Percentiles rank a stretch among this genome's conserved stretches.
These are phyloP conservation scores for Penicillium occitanis DNA, from an alignment of 2,329 filamentous ascomycete species.

Conservation along the genomic window DNA sequence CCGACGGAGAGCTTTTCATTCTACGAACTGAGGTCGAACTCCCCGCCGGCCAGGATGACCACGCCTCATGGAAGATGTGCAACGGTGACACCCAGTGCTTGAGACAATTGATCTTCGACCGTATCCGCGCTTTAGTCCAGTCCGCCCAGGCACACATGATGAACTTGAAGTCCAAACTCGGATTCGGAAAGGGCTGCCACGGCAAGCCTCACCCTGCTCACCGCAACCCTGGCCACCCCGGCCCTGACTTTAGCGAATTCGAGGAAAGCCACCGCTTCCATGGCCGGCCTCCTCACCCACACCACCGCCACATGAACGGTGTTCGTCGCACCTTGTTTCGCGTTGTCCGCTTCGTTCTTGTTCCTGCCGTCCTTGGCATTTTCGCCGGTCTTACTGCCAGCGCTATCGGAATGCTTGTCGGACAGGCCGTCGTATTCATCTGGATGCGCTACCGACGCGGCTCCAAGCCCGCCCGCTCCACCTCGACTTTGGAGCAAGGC, in stretches of 20 bases:
- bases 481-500: conserved; percentile 36
- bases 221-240: conserved; percentile 5
- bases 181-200: conserved; percentile 34
- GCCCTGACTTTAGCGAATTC: neutral
- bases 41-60: conserved; percentile 32
- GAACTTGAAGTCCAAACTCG: conserved; percentile 31
- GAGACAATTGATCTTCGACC: conserved; percentile 39
- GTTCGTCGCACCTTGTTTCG: conserved; percentile 43
- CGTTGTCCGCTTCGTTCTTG: conserved; percentile 45
- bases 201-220: conserved; percentile 25
- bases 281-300: conserved; percentile 29
- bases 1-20: conserved; percentile 39
- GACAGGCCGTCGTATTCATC: conserved; percentile 47
- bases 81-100: conserved; percentile 42
- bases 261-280: conserved; percentile 21
- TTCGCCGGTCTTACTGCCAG: conserved; percentile 48
- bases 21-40: conserved; percentile 40
- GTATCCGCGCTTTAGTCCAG: conserved; percentile 41
- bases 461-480: conserved; percentile 27
- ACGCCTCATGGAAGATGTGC: conserved; percentile 45
- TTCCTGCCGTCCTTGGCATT: conserved; percentile 49
- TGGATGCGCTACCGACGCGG: conserved; percentile 45
- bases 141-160: conserved; percentile 40
- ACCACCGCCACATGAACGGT: conserved; percentile 32
- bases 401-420: conserved; percentile 50